Base-by-base conservation (phyloP, 345 rosid genomes). In the Gossypium rotundifolium region DNA sequence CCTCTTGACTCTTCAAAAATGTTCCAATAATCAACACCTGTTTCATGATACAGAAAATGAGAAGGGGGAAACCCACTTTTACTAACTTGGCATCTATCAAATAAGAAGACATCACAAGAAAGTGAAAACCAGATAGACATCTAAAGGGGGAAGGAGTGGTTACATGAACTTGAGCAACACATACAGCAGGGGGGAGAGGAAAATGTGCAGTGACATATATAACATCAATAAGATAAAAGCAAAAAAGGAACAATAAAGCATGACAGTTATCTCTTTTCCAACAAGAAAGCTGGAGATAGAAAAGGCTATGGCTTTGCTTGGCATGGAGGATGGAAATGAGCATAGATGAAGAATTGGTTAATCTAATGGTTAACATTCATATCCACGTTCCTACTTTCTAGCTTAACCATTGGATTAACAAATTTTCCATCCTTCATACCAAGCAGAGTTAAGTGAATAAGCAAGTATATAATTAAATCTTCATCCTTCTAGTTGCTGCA, bases 1-100 rank as follows among this genome's bases (percentile, higher is more conserved):
- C 96, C 76, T 79, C 84, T 9, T 73, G 83, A 82, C 81, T 82
- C 81, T 73, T 88, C 80, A 93, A 81, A 83, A 91, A 93, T 68
- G 78, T 84, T 71, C 97, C 98, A 67, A 78, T 72, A 53, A 93
- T 84, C 77, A 90, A 74, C 76, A 93, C 90, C 98, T 93, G 82
- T 74, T 76, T 74, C 23, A 77, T 20, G 25, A 73, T 33, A 27
- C 63, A 55, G 49, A 54, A 70, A 12, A 49, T 70, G 10, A 71
- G 33, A 54, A 55, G 33, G 51, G 72, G 23, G 29, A 51, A 29
- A 4, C 11, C 29, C 62, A 20, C 8, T 70, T 70, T 70, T 33
- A 52, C 23, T 52, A 9, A 33, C 22, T 33, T 51, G 17, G 25
- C 11, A 29, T 70, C 48, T 18, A 1, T 59, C 57, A 67, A 58